Conservation (phyloP, 83 land plant species). For the Thuja plicata region DNA sequence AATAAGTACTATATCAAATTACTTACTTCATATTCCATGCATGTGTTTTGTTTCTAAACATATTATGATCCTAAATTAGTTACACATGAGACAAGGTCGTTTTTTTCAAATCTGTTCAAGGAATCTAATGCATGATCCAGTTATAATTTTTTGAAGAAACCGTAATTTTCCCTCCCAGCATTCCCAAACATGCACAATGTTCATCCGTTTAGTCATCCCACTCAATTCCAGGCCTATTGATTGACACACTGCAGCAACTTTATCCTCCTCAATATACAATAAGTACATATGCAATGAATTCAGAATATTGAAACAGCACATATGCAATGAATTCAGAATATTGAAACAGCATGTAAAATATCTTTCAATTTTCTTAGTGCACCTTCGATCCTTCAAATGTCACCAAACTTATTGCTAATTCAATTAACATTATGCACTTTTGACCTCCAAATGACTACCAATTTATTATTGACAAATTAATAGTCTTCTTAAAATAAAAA, state of each 20-base stretch:
- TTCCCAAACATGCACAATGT: neutral
- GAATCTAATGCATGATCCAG: too few species aligned
- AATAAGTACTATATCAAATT: too few species aligned
- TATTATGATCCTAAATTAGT: neutral
- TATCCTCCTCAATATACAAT: neutral
- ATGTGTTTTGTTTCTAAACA: too few species aligned
- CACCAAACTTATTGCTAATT: neutral
- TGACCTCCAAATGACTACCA: slow-evolving; percentile 6
- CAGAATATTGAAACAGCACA: neutral
- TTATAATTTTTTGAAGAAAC: neutral
- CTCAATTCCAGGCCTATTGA: neutral
- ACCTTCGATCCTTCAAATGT: neutral
- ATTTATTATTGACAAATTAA: neutral
- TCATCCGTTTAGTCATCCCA: neutral
- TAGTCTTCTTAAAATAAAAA: neutral
- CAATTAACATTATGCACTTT: neutral
- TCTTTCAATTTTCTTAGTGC: neutral
- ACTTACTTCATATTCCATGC: too few species aligned
- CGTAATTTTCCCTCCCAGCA: neutral
- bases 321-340: too few species aligned
- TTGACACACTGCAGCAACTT: neutral
- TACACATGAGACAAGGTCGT: neutral
- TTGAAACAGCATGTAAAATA: neutral
- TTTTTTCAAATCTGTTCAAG: too few species aligned
- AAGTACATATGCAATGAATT: neutral